Evolutionary conservation across 208 protist genomes (phyloP).

Genomic region (Trichomonas vaginalis): DNA sequence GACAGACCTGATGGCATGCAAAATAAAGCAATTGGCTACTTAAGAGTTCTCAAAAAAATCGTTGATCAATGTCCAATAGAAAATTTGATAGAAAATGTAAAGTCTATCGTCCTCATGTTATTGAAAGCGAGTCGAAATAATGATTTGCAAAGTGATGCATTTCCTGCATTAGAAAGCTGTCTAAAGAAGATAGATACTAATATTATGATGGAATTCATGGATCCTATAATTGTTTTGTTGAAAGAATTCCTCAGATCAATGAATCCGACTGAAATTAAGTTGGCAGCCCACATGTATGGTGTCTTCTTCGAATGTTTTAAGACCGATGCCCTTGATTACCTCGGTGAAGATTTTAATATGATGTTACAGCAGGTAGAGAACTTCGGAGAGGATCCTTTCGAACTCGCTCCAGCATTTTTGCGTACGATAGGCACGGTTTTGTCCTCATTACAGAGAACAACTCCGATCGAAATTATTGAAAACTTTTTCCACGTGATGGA

Average conservation of each 20-base stretch:
- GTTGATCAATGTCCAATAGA: too few relatives aligned
- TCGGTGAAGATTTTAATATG: not conserved
- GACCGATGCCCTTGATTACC: not conserved
- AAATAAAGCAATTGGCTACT: too few relatives aligned
- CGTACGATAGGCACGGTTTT: not conserved
- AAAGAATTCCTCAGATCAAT: not conserved
- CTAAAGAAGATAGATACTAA: too few relatives aligned
- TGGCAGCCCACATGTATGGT: not conserved
- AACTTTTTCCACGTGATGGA: not conserved
- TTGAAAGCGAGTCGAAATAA: too few relatives aligned
- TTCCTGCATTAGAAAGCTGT: too few relatives aligned
- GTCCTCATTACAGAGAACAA: not conserved
- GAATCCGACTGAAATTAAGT: not conserved
- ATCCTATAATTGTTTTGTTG: not conserved
- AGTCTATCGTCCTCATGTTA: too few relatives aligned
- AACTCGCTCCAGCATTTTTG: not conserved
- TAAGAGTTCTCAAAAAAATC: too few relatives aligned
- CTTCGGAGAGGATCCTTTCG: not conserved
- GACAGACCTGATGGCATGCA: too few relatives aligned
- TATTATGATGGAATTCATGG: not conserved
- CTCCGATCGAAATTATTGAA: not conserved
- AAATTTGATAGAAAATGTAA: too few relatives aligned
- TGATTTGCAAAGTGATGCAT: too few relatives aligned
- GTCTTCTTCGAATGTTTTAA: not conserved
- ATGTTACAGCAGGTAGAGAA: not conserved